phyloP scores from a whole-genome alignment of 1,139 yeast species.

The Lodderomyces parapsilosis region DNA sequence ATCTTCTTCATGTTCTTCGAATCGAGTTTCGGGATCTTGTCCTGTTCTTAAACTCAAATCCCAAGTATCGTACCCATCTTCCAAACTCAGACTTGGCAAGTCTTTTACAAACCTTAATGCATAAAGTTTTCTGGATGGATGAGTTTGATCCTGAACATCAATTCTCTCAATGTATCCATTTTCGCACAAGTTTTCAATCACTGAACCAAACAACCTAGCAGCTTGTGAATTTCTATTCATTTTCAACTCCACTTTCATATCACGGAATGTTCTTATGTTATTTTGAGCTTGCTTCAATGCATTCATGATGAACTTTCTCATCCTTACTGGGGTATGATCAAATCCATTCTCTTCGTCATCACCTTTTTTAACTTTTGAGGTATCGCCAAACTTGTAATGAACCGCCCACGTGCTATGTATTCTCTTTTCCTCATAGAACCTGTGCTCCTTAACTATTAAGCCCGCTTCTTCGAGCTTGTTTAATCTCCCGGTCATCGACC shows the following conservation, averaged over 20 bases:
- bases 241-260: conserved; percentile 61
- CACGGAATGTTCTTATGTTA: conserved; percentile 63
- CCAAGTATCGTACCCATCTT: conserved; percentile 12
- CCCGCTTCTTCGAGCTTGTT: conserved; percentile 51
- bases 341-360: conserved; percentile 35
- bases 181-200: conserved; percentile 49
- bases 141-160: conserved; percentile 16
- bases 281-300: conserved; percentile 65
- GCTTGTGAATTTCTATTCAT: conserved; percentile 46
- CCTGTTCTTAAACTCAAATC: conserved; percentile 4
- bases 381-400: conserved; percentile 39
- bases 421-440: conserved; percentile 40
- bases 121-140: conserved; percentile 36
- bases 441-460: conserved; percentile 42
- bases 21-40: conserved; percentile 11
- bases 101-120: conserved; percentile 64
- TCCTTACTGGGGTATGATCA: conserved; percentile 30
- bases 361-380: conserved; percentile 7
- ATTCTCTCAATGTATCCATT: conserved; percentile 59
- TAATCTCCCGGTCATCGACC: conserved; percentile 65
- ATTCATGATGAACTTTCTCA: conserved; percentile 44
- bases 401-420: conserved; percentile 52
- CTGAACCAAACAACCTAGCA: conserved; percentile 51
- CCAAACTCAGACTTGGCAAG: conserved; percentile 33
- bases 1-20: conserved; percentile 15